Evolutionary conservation across 805 yeast species (phyloP).

Genomic region (Candida multigemmis): DNA sequence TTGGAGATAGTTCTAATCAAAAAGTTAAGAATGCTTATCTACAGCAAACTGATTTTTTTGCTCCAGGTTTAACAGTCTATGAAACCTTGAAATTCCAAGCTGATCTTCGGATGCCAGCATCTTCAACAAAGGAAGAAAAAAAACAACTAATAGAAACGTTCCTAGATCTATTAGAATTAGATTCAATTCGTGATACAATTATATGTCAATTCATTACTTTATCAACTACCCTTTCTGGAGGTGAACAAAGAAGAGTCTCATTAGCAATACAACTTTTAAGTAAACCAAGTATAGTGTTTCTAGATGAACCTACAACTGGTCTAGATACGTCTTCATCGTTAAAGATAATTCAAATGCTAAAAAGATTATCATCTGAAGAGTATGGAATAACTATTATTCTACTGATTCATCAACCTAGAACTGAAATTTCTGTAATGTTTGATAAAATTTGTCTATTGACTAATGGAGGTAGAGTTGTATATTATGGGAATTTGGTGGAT

Average conservation of each 20-base stretch:
- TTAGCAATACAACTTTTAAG: conserved; percentile 73
- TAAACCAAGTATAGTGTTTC: conserved; percentile 65
- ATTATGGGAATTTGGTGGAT: conserved; percentile 36
- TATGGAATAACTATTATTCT: conserved; percentile 67
- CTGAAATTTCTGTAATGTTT: conserved; percentile 61
- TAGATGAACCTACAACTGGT: conserved; percentile 89
- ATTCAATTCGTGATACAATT: conserved; percentile 49
- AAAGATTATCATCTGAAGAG: conserved; percentile 30
- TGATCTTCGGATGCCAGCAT: conserved; percentile 50
- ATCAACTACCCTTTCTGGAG: conserved; percentile 70
- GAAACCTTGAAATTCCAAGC: conserved; percentile 70
- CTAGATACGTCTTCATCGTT: conserved; percentile 72
- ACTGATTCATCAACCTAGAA: conserved; percentile 79
- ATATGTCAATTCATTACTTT: too few relatives aligned
- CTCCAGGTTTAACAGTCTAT: conserved; percentile 62
- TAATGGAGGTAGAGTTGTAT: conserved; percentile 41
- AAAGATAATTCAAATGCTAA: conserved; percentile 51
- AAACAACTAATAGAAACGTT: conserved; percentile 46
- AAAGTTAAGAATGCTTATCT: conserved; percentile 53
- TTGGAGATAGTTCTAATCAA: conserved; percentile 28
- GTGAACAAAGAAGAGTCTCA: conserved; percentile 80
- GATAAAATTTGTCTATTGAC: conserved; percentile 64
- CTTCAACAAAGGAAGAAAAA: conserved; percentile 36
- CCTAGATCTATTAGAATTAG: conserved; percentile 55
- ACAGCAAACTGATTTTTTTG: conserved; percentile 65